A percentile compares a stretch with the other conserved stretches of the same genome.
phyloP scores from a whole-genome alignment of 139 green algal species.

The Closterium sp. region DNA sequence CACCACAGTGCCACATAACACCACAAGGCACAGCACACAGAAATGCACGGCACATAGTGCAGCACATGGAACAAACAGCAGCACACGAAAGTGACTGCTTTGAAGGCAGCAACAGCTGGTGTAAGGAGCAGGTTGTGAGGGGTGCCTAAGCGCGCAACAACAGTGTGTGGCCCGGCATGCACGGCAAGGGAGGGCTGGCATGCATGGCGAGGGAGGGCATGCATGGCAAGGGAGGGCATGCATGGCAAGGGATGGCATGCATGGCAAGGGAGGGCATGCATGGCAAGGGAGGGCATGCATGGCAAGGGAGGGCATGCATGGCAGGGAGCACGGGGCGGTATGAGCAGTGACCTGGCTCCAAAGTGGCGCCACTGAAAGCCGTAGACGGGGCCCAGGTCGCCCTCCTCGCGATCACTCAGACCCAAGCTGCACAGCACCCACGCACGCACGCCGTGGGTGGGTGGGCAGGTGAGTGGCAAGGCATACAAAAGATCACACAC shows the following conservation, averaged over 20 bases:
- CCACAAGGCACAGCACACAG: neutral
- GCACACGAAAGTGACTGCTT: neutral
- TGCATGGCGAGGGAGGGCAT: too few species aligned
- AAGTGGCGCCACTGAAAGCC: constrained; percentile 99
- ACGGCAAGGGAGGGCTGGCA: neutral
- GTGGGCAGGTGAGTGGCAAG: neutral
- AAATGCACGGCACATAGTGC: neutral
- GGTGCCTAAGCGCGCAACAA: neutral
- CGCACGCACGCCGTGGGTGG: neutral
- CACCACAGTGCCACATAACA: neutral
- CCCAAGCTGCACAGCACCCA: constrained; percentile 46
- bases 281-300: neutral
- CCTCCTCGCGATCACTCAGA: constrained; percentile 75
- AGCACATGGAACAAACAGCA: neutral
- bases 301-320: neutral
- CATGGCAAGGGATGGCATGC: too few species aligned
- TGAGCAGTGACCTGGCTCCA: constrained; percentile 68
- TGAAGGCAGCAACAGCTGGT: neutral
- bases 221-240: too few species aligned
- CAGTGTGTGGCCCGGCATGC: neutral
- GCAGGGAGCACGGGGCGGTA: neutral
- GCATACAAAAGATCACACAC: neutral
- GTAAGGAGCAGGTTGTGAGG: neutral
- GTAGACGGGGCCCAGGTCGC: constrained; percentile 96
- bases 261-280: neutral